phyloP scores from a whole-genome alignment of 1,139 yeast species.

The Debaryomyces nepalensis region DNA sequence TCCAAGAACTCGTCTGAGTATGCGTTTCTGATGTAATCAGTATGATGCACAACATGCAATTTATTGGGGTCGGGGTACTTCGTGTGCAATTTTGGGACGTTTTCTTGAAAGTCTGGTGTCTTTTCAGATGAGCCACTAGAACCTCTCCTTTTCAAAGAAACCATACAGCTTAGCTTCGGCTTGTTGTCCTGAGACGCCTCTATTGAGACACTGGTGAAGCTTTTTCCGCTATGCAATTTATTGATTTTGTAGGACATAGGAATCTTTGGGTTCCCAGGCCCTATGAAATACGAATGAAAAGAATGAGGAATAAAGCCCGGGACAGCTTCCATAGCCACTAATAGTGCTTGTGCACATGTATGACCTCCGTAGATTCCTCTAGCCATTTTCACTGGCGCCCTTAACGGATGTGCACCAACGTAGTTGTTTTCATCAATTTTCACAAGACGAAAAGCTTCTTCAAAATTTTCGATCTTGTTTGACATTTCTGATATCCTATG shows the following conservation, averaged over 20 bases:
- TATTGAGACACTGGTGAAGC: constrained; percentile 32
- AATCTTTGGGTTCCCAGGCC: constrained; percentile 51
- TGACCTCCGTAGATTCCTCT: constrained; percentile 84
- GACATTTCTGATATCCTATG: background rate
- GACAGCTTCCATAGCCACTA: constrained; percentile 60
- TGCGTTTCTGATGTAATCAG: constrained; percentile 46
- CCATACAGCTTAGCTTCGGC: constrained; percentile 35
- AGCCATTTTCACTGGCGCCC: constrained; percentile 53
- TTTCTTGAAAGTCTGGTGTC: constrained; percentile 8
- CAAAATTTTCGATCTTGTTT: constrained; percentile 28
- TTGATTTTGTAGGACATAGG: constrained; percentile 65
- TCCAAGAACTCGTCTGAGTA: constrained; percentile 44
- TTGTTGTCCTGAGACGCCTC: constrained; percentile 36
- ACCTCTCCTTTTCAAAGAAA: constrained; percentile 31
- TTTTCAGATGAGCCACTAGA: background rate
- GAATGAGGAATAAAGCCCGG: constrained; percentile 39
- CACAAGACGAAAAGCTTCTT: constrained; percentile 44
- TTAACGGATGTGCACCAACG: constrained; percentile 43
- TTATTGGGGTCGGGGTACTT: constrained; percentile 35
- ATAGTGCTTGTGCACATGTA: constrained; percentile 69
- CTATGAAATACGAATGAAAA: constrained; percentile 47
- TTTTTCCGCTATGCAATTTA: constrained; percentile 45
- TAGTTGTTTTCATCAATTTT: constrained; percentile 35
- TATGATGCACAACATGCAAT: constrained; percentile 39
- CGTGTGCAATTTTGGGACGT: constrained; percentile 8